These are phyloP conservation scores for Podospora pseudocomata DNA, from an alignment of 495 filamentous ascomycete species.

Conservation along the genomic window DNA sequence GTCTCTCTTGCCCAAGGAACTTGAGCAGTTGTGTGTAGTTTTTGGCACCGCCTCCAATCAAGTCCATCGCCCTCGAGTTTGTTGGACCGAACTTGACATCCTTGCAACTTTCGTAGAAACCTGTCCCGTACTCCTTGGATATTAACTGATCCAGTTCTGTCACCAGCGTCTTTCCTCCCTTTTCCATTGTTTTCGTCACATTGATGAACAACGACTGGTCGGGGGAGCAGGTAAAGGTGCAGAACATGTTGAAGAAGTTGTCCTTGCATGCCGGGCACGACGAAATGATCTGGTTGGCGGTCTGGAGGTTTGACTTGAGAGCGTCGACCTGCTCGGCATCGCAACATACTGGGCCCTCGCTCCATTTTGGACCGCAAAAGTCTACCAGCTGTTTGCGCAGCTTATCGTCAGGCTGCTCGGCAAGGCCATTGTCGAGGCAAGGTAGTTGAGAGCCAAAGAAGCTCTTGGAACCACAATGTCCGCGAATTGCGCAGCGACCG, in stretches of 20 bases:
- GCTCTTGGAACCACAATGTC: constrained; percentile 83
- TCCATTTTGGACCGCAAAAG: constrained; percentile 85
- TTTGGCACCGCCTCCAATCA: constrained; percentile 94
- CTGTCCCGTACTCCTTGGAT: constrained; percentile 77
- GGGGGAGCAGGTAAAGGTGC: constrained; percentile 94
- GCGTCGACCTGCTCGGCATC: constrained; percentile 75
- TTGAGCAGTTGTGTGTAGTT: constrained; percentile 79
- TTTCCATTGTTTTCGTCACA: constrained; percentile 68
- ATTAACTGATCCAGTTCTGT: constrained; percentile 90
- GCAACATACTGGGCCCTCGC: constrained; percentile 78
- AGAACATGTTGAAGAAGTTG: constrained; percentile 98
- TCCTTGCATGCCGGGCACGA: constrained; percentile 93
- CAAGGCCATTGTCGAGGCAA: constrained; percentile 87
- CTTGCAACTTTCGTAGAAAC: constrained; percentile 96
- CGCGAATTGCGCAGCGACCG: constrained; percentile 86
- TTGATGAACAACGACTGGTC: constrained; percentile 95
- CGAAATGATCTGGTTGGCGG: constrained; percentile 82
- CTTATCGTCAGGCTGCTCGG: constrained; percentile 64
- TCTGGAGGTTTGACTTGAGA: constrained; percentile 74
- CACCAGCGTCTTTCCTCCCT: constrained; percentile 67
- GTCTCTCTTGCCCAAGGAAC: constrained; percentile 88
- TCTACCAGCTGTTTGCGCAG: constrained; percentile 73
- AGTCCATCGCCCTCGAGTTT: constrained; percentile 84
- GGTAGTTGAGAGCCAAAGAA: constrained; percentile 85
- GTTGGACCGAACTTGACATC: constrained; percentile 96